phyloP scores from a whole-genome alignment of 768 basidiomycete species.

The Psilocybe tampanensis region DNA sequence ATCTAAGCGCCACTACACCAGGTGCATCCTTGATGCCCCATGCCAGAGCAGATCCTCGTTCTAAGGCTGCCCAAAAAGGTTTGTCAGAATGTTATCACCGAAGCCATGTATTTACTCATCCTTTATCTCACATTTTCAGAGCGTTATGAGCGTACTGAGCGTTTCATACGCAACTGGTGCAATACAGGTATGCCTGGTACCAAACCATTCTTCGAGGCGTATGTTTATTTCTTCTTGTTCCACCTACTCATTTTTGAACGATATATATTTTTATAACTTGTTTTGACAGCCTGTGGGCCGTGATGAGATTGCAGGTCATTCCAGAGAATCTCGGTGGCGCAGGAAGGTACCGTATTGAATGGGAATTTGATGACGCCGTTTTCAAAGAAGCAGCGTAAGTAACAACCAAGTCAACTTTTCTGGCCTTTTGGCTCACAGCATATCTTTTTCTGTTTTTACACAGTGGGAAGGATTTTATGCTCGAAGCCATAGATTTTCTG shows the following conservation, averaged over 20 bases:
- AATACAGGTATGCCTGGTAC: constrained; percentile 87
- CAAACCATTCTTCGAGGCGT: constrained; percentile 81
- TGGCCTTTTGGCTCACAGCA: constrained; percentile 18
- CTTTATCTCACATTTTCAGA: constrained; percentile 38
- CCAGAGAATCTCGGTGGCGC: constrained; percentile 83
- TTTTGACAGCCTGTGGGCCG: constrained; percentile 60
- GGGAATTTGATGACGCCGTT: constrained; percentile 94
- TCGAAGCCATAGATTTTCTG: constrained; percentile 85
- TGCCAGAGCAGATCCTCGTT: constrained; percentile 65
- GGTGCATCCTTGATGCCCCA: constrained; percentile 81
- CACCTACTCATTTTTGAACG: neutral
- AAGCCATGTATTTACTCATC: neutral
- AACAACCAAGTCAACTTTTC: constrained; percentile 12
- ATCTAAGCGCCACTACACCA: constrained; percentile 74
- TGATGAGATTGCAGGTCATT: constrained; percentile 79
- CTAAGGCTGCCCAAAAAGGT: constrained; percentile 71
- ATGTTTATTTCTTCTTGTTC: constrained; percentile 24
- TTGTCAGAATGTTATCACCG: constrained; percentile 9
- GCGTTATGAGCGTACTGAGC: constrained; percentile 72
- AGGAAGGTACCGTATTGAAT: constrained; percentile 70
- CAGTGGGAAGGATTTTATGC: constrained; percentile 94
- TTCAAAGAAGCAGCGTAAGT: constrained; percentile 94
- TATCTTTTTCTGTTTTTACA: constrained; percentile 16
- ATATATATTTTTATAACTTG: constrained; percentile 1
- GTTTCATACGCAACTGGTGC: constrained; percentile 83